These are phyloP conservation scores for Chalciporus piperatoides DNA, from an alignment of 1,284 basidiomycete genomes.

Conservation along the genomic window DNA sequence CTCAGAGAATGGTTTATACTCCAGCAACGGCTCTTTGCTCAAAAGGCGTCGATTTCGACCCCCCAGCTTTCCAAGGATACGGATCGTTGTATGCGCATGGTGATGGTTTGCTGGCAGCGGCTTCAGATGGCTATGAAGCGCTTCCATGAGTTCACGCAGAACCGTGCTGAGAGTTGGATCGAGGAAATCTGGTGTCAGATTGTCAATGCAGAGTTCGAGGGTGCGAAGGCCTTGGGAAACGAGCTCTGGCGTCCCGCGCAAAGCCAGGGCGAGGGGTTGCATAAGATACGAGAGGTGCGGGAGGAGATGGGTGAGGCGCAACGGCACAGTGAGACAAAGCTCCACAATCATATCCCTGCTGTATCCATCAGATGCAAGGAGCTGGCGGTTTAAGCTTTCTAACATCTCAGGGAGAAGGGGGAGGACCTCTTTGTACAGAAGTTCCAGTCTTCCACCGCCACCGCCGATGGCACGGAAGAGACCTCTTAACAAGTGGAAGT, in stretches of 20 bases:
- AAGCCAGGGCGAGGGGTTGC: conserved; percentile 92
- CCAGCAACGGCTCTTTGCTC: conserved; percentile 76
- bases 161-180: conserved; percentile 96
- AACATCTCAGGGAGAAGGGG: conserved; percentile 97
- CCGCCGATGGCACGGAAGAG: conserved; percentile 97
- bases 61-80: conserved; percentile 96
- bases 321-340: conserved; percentile 94
- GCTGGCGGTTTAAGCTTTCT: conserved; percentile 88
- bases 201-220: conserved; percentile 99
- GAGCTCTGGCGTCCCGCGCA: conserved; percentile 86
- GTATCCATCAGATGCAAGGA: conserved; percentile 75
- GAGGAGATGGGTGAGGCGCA: conserved; percentile 92
- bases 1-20: conserved; percentile 68
- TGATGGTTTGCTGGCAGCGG: conserved; percentile 90
- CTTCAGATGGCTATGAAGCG: conserved; percentile 86
- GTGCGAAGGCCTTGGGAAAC: conserved; percentile 96
- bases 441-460: conserved; percentile 90
- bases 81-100: conserved; percentile 93
- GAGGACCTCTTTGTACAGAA: conserved; percentile 94
- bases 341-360: conserved; percentile 94
- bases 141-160: conserved; percentile 92
- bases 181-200: conserved; percentile 96
- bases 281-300: conserved; percentile 96
- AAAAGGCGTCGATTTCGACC: conserved; percentile 90
- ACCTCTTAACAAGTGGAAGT: conserved; percentile 91